Base-by-base conservation (phyloP, 2,329 filamentous ascomycete species). In the Intubia oerlemansii region DNA sequence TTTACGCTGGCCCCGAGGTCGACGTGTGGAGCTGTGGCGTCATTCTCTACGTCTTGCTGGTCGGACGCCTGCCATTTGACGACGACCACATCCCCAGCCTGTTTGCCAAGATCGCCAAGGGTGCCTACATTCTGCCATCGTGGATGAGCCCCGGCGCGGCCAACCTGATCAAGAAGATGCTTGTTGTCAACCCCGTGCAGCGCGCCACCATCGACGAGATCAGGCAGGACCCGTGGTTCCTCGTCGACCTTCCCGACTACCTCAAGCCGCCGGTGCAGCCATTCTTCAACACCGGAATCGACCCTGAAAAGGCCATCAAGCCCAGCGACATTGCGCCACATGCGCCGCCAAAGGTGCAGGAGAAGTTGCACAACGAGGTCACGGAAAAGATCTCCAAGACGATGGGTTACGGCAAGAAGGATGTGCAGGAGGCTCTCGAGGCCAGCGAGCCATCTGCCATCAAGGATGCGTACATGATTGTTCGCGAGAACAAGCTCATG, bases 11-110 rank as follows among this genome's bases (percentile, higher is more conserved):
- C 1, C 85, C 88, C 1, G 88, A 98, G 51, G 88, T 98, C 21
- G 88, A 98, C 48, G 88, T 98, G 2, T 98, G 88, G 88, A 95
- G 85, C 50, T 77, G 84, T 45, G 82, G 82, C 35, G 82, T 92
- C 38, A 92, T 92, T 44, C 62, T 88, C 24, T 88, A 81, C 49
- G 79, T 84, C 22, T 56, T 88, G 38, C 57, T 88, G 18, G 77
- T 80, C 17, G 79, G 79, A 32, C 66, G 79, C 37, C 59, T 98
- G 25, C 88, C 88, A 7, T 98, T 98, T 45, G 88, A 98, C 53
- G 88, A 98, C 47, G 88, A 98, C 43, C 91, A 95, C 47, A 98
- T 98, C 38, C 88, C 88, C 3, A 84, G 82, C 25, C 61, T 98
- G 5, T 98, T 98, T 56, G 85, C 88, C 51, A 98, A 98, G 57